Evolutionary conservation across 352 stramenopile genomes (phyloP).

Genomic region (Phytophthora pseudosyringae): DNA sequence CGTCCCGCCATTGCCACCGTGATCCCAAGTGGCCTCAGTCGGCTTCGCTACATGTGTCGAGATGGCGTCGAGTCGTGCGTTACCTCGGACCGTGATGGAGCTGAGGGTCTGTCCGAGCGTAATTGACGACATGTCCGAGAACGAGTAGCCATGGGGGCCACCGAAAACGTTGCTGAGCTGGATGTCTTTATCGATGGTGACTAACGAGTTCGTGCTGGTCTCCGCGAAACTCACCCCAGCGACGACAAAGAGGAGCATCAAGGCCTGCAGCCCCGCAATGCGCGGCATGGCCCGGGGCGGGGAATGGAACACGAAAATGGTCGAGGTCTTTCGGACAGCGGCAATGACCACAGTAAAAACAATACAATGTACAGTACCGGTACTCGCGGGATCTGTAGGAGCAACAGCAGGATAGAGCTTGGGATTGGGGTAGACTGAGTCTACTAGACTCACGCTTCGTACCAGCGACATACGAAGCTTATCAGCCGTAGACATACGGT

Average conservation of each 20-base stretch:
- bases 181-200: constrained; percentile 17
- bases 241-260: constrained; percentile 4
- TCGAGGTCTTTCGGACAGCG: too few relatives aligned
- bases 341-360: too few relatives aligned
- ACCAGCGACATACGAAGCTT: too few relatives aligned
- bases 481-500: too few relatives aligned
- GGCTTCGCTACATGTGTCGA: constrained; percentile 14
- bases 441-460: too few relatives aligned
- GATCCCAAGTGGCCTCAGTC: constrained; percentile 14
- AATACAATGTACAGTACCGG: too few relatives aligned
- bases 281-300: constrained; percentile 8
- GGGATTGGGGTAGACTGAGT: too few relatives aligned
- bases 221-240: background rate
- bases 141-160: constrained; percentile 15
- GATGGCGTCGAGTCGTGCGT: constrained; percentile 14
- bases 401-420: too few relatives aligned
- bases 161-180: constrained; percentile 24
- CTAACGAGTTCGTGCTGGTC: background rate
- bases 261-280: background rate
- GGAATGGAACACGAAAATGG: too few relatives aligned
- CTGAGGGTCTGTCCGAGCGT: constrained; percentile 24
- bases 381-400: too few relatives aligned
- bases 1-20: constrained; percentile 21
- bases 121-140: constrained; percentile 30
- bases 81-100: constrained; percentile 27